Evolutionary conservation across 2,329 filamentous ascomycete species (phyloP).

Genomic region (Sporothrix variecibatus): DNA sequence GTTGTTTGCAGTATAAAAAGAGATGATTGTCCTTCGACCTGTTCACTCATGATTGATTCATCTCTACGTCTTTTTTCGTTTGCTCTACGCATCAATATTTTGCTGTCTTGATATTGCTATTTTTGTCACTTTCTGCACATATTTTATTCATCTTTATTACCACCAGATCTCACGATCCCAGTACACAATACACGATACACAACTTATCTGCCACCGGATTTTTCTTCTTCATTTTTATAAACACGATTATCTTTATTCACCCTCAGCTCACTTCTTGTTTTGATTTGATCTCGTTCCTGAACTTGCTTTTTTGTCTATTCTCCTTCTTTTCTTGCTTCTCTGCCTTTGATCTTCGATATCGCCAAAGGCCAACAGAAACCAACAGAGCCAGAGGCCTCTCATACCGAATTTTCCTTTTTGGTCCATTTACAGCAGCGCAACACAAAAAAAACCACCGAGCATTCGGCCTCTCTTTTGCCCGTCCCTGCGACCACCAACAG

Average conservation of each 20-base stretch:
- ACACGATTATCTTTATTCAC: background rate
- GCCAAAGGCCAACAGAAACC: background rate
- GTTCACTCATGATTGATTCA: background rate
- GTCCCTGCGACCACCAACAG: background rate
- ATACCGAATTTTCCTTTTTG: background rate
- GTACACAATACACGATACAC: background rate
- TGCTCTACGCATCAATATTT: background rate
- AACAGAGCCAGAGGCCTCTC: background rate
- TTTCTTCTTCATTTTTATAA: background rate
- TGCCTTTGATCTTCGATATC: background rate
- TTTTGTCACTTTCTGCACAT: background rate
- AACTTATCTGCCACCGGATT: background rate
- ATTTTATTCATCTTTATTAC: background rate
- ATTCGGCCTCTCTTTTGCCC: background rate
- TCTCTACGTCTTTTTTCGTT: background rate
- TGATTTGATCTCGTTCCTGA: background rate
- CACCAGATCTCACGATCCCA: background rate
- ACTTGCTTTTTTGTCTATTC: background rate
- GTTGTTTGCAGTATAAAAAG: conserved; percentile 5
- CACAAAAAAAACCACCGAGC: background rate
- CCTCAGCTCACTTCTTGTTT: background rate
- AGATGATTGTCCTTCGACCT: background rate
- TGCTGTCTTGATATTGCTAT: background rate
- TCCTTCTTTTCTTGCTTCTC: background rate
- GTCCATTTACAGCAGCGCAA: background rate